phyloP scores from a whole-genome alignment of 202 grass and related monocot genomes.

The Schoenoplectus tabernaemontani region DNA sequence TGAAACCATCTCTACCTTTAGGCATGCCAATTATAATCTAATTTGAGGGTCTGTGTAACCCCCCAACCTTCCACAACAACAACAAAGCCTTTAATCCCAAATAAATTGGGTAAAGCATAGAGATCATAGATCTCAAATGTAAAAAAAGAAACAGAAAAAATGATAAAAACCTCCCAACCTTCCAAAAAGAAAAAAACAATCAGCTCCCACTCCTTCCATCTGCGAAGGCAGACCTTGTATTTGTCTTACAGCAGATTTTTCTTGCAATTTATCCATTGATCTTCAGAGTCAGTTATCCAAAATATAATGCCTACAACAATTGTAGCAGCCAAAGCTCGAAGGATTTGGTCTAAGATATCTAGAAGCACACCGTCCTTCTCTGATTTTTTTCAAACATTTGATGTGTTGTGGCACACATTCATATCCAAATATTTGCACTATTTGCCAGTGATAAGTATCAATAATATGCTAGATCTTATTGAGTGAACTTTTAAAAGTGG shows the following conservation, averaged over 20 bases:
- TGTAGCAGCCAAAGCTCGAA: background rate
- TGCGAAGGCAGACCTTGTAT: background rate
- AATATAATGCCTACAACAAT: background rate
- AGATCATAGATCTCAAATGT: too few species aligned
- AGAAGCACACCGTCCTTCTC: background rate
- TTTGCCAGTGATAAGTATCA: background rate
- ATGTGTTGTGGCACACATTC: background rate
- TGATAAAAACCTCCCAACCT: too few species aligned
- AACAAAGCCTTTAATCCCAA: too few species aligned
- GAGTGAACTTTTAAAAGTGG: background rate
- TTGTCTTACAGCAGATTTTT: background rate
- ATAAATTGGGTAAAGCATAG: too few species aligned
- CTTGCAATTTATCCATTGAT: background rate
- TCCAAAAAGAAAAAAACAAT: too few species aligned
- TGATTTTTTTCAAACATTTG: background rate
- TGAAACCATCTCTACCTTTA: background rate
- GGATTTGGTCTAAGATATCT: background rate
- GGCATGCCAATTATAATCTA: background rate
- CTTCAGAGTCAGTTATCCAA: background rate
- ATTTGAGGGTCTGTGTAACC: background rate
- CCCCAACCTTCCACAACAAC: too few species aligned
- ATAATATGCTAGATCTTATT: background rate
- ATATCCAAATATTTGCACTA: background rate
- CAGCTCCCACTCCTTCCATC: background rate
- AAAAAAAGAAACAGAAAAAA: too few species aligned